These are phyloP conservation scores for Spinellus fusiger DNA, from an alignment of 192 early-diverging fungal species.

Conservation along the genomic window DNA sequence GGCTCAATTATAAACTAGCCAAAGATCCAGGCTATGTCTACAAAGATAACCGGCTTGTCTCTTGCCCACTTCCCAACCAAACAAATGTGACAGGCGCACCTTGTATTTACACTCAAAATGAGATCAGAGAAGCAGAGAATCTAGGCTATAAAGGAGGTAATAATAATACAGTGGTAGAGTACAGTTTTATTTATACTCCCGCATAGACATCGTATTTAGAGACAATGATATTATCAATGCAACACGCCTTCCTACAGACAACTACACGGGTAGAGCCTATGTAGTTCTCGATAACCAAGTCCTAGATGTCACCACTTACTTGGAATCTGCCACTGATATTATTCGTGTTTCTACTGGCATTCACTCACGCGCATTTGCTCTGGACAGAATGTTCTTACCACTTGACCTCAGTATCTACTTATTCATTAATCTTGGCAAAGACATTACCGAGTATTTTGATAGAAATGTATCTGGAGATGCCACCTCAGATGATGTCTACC, in stretches of 20 bases:
- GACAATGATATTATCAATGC: constrained; percentile 4
- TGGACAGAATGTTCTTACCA: constrained; percentile 30
- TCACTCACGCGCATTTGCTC: constrained; percentile 15
- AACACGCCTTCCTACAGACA: constrained; percentile 10
- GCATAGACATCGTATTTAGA: constrained; percentile 13
- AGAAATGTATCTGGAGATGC: constrained; percentile 11
- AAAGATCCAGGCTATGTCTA: constrained; percentile 24
- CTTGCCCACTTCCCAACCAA: constrained; percentile 28
- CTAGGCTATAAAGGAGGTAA: constrained; percentile 22
- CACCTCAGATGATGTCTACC: not conserved
- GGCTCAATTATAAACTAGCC: constrained; percentile 21
- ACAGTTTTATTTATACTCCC: not conserved
- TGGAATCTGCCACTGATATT: constrained; percentile 15
- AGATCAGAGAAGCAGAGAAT: constrained; percentile 11
- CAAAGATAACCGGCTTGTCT: constrained; percentile 12
- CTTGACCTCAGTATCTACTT: constrained; percentile 19
- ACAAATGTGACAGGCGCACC: constrained; percentile 18
- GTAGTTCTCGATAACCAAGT: constrained; percentile 25
- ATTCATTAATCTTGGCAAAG: constrained; percentile 19
- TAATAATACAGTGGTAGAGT: not conserved
- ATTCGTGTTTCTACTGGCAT: constrained; percentile 8
- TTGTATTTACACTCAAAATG: constrained; percentile 14
- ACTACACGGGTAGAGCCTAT: constrained; percentile 2
- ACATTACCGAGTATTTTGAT: constrained; percentile 24
- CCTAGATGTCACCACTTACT: constrained; percentile 33